Conservation (phyloP, 768 basidiomycete genomes). For the Pleurotus salmoneostramineus region DNA sequence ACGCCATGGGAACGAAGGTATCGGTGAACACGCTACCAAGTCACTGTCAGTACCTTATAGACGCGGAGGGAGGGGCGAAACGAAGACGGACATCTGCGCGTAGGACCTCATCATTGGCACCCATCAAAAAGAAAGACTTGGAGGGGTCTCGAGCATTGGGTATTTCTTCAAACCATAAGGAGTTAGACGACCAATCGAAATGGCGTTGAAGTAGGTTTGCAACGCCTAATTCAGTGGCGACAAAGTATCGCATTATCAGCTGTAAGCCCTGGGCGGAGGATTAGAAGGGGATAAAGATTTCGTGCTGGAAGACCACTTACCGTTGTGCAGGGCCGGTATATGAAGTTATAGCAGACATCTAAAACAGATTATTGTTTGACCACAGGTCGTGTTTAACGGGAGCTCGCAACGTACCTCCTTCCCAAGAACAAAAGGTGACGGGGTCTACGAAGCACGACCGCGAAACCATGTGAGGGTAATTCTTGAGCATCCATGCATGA, state of each 20-base stretch:
- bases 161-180: slow-evolving; percentile 88
- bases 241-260: slow-evolving; percentile 82
- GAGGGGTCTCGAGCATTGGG: slow-evolving; percentile 68
- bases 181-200: slow-evolving; percentile 85
- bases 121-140: slow-evolving; percentile 71
- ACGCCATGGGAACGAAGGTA: slow-evolving; percentile 79
- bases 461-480: slow-evolving; percentile 58
- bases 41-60: not conserved
- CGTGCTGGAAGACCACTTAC: slow-evolving; percentile 32
- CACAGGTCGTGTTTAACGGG: too few relatives aligned
- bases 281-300: slow-evolving; percentile 6
- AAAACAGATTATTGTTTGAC: slow-evolving; percentile 2
- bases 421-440: slow-evolving; percentile 89
- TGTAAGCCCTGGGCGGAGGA: slow-evolving; percentile 60
- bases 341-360: slow-evolving; percentile 91
- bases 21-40: slow-evolving; percentile 56
- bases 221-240: slow-evolving; percentile 83
- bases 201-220: slow-evolving; percentile 81
- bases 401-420: slow-evolving; percentile 60
- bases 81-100: slow-evolving; percentile 53
- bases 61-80: not conserved
- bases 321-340: slow-evolving; percentile 66
- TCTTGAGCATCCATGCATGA: slow-evolving; percentile 90
- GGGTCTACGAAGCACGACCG: slow-evolving; percentile 92
- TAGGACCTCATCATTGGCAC: slow-evolving; percentile 80